Evolutionary conservation across 371 early-diverging fungal species (phyloP).

Genomic region (Globomyces sp.): DNA sequence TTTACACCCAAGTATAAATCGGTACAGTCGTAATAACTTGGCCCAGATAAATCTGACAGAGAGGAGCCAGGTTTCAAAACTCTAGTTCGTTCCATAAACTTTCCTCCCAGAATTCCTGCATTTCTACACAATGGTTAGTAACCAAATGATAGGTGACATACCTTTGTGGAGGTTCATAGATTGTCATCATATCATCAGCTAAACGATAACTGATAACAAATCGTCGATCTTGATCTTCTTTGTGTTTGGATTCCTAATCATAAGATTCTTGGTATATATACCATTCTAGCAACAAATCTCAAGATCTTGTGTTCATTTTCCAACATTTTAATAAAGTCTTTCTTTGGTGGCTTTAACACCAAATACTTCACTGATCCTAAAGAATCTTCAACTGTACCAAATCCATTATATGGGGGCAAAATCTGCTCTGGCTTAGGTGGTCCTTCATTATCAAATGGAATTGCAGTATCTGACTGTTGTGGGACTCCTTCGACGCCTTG

Average conservation of each 20-base stretch:
- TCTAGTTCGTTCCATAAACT: conserved; percentile 54
- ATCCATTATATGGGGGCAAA: conserved; percentile 58
- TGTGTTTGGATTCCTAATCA: conserved; percentile 51
- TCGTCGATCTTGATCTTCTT: conserved; percentile 50
- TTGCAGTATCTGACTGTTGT: conserved; percentile 20
- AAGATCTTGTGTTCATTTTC: conserved; percentile 56
- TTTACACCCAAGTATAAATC: conserved; percentile 50
- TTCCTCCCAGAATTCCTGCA: conserved; percentile 57
- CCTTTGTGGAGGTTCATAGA: conserved; percentile 57
- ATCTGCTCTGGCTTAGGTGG: conserved; percentile 25
- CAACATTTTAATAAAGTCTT: conserved; percentile 57
- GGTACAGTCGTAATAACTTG: conserved; percentile 43
- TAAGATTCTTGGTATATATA: conserved; percentile 17
- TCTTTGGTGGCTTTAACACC: conserved; percentile 57
- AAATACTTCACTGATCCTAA: conserved; percentile 53
- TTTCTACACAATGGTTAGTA: conserved; percentile 31
- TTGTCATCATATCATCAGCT: conserved; percentile 55
- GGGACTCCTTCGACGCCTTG: conserved; percentile 23
- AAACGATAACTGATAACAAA: conserved; percentile 56
- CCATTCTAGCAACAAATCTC: conserved; percentile 57
- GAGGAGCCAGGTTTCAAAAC: conserved; percentile 49
- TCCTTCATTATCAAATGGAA: conserved; percentile 24
- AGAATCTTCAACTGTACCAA: conserved; percentile 58
- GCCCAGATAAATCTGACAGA: conserved; percentile 40
- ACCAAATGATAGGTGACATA: conserved; percentile 14